These are phyloP conservation scores for Dillenia turbinata DNA, from an alignment of 164 flowering plant species.

Conservation along the genomic window DNA sequence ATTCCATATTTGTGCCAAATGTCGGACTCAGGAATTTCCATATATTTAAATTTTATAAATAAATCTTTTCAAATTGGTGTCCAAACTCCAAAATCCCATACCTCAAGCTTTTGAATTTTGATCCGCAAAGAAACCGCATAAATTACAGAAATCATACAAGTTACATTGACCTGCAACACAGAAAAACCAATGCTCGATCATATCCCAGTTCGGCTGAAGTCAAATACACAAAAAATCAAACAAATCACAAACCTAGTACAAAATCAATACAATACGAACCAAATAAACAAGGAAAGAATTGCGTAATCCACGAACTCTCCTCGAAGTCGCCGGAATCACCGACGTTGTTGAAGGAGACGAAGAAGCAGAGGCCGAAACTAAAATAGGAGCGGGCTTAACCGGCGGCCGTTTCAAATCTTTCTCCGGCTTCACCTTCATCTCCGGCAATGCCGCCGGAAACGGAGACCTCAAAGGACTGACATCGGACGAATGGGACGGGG, in stretches of 20 bases:
- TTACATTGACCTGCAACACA: conserved; percentile 44
- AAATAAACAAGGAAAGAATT: conserved; percentile 17
- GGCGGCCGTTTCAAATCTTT: conserved; percentile 13
- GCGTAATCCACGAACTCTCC: conserved; percentile 14
- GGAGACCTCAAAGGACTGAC: conserved; percentile 3
- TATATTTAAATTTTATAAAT: too few relatives aligned
- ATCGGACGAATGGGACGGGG: not conserved
- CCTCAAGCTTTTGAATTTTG: conserved; percentile 53
- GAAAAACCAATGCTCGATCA: conserved; percentile 6
- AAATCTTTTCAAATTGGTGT: too few relatives aligned
- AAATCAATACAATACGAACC: conserved; percentile 23
- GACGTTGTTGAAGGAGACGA: conserved; percentile 4
- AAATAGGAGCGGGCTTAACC: conserved; percentile 8
- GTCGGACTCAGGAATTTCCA: too few relatives aligned
- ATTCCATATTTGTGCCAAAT: too few relatives aligned
- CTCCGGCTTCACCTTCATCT: conserved; percentile 18
- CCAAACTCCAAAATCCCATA: conserved; percentile 8
- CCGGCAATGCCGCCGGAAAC: conserved; percentile 4
- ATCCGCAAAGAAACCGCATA: conserved; percentile 35
- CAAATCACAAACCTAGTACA: not conserved
- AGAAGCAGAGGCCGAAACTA: conserved; percentile 13
- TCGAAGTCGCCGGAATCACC: conserved; percentile 3
- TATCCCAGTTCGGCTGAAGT: not conserved
- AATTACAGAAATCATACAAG: conserved; percentile 33
- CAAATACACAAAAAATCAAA: not conserved